Percentiles rank a stretch among this genome's conserved stretches.
Conservation (phyloP, 225 moss, liverwort and hornwort species). For the Climacium dendroides region DNA sequence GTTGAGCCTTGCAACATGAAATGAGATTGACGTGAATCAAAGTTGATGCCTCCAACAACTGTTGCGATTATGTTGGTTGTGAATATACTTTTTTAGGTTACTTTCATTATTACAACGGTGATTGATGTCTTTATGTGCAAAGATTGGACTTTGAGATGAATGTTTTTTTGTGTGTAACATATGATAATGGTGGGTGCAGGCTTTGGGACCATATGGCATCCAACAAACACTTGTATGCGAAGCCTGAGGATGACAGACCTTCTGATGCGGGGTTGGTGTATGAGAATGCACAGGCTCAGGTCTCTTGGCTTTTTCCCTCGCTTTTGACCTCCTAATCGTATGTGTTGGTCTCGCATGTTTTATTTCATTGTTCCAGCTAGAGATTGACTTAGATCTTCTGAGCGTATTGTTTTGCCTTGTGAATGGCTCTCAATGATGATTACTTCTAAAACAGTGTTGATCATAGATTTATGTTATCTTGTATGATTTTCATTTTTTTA, state of each 20-base stretch:
- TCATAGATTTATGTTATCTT: neutral
- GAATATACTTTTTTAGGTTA: neutral
- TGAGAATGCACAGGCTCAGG: slow-evolving; percentile 19
- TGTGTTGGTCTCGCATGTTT: neutral
- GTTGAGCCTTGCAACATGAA: neutral
- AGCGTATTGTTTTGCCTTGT: neutral
- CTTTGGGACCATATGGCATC: slow-evolving; percentile 63
- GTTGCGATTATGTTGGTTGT: neutral
- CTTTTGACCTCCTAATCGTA: neutral
- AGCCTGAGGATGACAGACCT: slow-evolving; percentile 6
- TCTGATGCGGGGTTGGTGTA: neutral
- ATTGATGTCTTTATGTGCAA: neutral
- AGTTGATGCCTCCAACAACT: neutral
- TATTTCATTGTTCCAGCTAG: neutral
- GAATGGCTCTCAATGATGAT: neutral
- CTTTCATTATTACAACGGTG: neutral
- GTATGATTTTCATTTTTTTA: neutral
- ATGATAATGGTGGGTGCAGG: slow-evolving; percentile 25
- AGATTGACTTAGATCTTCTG: neutral
- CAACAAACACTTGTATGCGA: slow-evolving; percentile 39
- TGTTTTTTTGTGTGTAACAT: neutral
- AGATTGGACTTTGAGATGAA: neutral
- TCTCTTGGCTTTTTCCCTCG: neutral
- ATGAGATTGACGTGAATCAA: neutral
- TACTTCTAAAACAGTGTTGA: neutral